Evolutionary conservation across 495 filamentous ascomycete species (phyloP), one percentile per base, ranked within the genome.

Genomic region (Neurospora sp.): DNA sequence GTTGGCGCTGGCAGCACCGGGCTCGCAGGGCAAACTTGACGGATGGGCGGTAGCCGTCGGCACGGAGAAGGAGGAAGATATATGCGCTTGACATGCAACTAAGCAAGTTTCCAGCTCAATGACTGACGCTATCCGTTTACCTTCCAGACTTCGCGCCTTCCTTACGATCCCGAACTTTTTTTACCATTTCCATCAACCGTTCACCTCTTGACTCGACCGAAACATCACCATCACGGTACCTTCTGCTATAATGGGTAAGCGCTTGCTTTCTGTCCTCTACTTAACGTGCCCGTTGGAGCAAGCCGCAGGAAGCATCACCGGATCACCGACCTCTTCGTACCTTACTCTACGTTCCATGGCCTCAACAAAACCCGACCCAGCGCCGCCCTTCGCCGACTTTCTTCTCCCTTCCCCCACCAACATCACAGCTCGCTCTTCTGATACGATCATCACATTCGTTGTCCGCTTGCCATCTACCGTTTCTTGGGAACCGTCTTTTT

Each of bases 221-320:
- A 65, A 65, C 31, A 65, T 65, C 27, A 48, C 69, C 72, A 38
- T 65, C 65, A 42, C 74, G 69, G 41, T 69, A 44, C 37, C 68
- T 65, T 65, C 71, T 75, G 69, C 83, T 82, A 72, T 79, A 80
- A 86, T 85, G 84, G 84, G 84, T 85, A 86, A 85, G 84, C 80
- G 76, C 79, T 78, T 79, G 77, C 79, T 76, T 75, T 77, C 73
- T 76, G 59, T 79, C 81, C 68, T 70, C 70, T 75, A 72, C 71
- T 77, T 40, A 77, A 77, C 59, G 70, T 76, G 74, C 72, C 76
- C 72, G 74, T 74, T 78, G 79, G 70, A 74, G 48, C 71, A 74
- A 77, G 72, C 71, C 72, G 76, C 76, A 76, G 77, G 78, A 76
- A 72, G 73, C 74, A 77, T 77, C 77, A 72, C 77, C 70, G 70